These are phyloP conservation scores for Pleochaeta shiraiana DNA, from an alignment of 2,329 filamentous ascomycete genomes.

Conservation along the genomic window DNA sequence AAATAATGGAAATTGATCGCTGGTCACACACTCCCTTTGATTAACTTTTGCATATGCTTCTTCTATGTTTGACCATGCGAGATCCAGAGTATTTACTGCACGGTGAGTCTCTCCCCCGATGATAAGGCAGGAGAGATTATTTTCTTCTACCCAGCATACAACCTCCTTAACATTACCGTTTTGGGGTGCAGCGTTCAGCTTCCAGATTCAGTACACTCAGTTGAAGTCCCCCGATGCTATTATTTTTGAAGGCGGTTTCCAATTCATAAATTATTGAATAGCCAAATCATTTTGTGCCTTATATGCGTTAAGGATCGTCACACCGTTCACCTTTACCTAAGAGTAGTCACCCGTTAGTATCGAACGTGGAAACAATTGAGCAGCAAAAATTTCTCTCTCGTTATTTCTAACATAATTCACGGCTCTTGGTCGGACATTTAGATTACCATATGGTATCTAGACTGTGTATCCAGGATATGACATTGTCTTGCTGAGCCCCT, in stretches of 20 bases:
- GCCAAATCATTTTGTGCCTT: background rate
- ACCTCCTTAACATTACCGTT: background rate
- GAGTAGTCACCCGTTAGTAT: background rate
- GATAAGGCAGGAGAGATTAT: background rate
- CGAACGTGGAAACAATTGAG: background rate
- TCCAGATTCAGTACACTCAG: background rate
- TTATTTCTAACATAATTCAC: background rate
- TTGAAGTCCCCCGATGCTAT: background rate
- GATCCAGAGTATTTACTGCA: background rate
- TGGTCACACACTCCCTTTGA: background rate
- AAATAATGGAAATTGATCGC: background rate
- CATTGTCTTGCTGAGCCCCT: background rate
- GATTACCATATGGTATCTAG: background rate
- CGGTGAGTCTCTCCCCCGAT: background rate
- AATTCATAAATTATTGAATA: background rate
- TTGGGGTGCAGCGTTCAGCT: background rate
- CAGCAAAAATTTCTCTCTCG: background rate
- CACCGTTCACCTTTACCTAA: background rate
- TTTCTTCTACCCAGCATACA: background rate
- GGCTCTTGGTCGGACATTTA: constrained; percentile 1
- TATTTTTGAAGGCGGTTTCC: background rate
- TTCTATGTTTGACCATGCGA: background rate
- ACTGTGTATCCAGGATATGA: background rate
- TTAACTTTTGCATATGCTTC: background rate
- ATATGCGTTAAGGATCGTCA: no score